Evolutionary conservation across 1,284 basidiomycete genomes (phyloP), one percentile per base, ranked within the genome.

Genomic region (Microbotryum intermedium): DNA sequence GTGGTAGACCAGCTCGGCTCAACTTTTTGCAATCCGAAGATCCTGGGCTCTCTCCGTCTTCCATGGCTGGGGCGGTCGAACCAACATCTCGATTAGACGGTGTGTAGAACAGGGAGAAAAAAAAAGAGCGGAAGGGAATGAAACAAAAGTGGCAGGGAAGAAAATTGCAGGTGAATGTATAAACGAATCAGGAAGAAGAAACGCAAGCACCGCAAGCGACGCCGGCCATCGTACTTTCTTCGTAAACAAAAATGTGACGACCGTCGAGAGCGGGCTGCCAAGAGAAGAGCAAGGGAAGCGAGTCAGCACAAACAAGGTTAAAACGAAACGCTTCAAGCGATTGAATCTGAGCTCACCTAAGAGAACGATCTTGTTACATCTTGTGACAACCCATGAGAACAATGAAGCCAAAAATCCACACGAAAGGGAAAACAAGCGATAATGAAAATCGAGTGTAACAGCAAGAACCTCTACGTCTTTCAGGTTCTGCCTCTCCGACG

Each of bases 261-360:
- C 18, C 39, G 48, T 18, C 7, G 53, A 49, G 50, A 42, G 30
- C 39, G 53, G 21, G 58, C 62, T 42, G 26, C 46, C 45, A 65
- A 53, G 16, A 50, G 61, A 61, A n/a, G 55, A 55, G 23, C 46
- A 44, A 1, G 46, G 49, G 0, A 59, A 59, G 1, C 61, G 65
- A n/a, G 64, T 58, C 7, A 62, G 65, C 8, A 59, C 20, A 55
- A 64, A 59, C 23, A 62, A 59, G n/a, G 55, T 66, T 9, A 62
- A 57, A 4, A 53, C 64, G 45, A 58, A 58, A 2, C 34, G 5
- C 34, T n/a, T n/a, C 11, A 39, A 39, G 13, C 11, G 34, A 16
- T 39, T 39, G 13, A 39, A 39, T 1, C 9, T 39, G 13, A 16
- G 18, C 13, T 16, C 34, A 39, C 34, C 34, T n/a, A n/a, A n/a